Conservation (phyloP, 371 early-diverging fungal species). For the Mucor velutinosus region DNA sequence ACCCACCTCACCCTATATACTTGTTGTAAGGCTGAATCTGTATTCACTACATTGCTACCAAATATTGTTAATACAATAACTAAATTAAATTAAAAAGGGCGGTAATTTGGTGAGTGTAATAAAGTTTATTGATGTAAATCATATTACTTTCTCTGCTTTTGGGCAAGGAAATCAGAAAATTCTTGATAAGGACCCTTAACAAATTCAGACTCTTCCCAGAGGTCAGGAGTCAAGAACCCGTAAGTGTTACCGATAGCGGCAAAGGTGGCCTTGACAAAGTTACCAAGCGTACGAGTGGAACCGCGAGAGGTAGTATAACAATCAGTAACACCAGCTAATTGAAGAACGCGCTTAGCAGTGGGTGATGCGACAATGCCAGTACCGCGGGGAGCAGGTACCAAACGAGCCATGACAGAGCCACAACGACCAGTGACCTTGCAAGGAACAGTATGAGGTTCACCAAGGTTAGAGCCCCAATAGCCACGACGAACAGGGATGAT, state of each 20-base stretch:
- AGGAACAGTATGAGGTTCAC: constrained; percentile 99
- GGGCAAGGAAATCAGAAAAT: constrained; percentile 87
- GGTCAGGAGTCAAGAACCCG: constrained; percentile 95
- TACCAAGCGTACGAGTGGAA: constrained; percentile 87
- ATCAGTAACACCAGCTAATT: constrained; percentile 98
- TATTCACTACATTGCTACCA: too few relatives aligned
- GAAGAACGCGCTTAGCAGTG: constrained; percentile 96
- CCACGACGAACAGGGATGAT: constrained; percentile 98
- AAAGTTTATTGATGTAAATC: constrained; percentile 2
- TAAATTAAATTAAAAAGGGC: too few relatives aligned
- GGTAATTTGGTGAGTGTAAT: too few relatives aligned
- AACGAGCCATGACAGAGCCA: constrained; percentile 93
- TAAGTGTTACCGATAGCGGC: constrained; percentile 97
- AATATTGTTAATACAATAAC: too few relatives aligned
- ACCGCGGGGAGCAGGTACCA: constrained; percentile 60
- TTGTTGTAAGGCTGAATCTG: too few relatives aligned
- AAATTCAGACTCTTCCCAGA: constrained; percentile 93
- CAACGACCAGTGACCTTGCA: constrained; percentile 99
- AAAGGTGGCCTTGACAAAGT: constrained; percentile 99
- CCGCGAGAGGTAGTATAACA: constrained; percentile 97
- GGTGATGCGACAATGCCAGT: constrained; percentile 98
- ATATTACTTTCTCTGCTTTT: constrained; percentile 47
- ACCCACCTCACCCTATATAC: background rate
- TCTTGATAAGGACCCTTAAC: constrained; percentile 91
- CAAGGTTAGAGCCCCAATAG: constrained; percentile 97